Evolutionary conservation across 179 eudicot species (phyloP), one percentile per base, ranked within the genome.

Genomic region (Vitellaria paradoxa): DNA sequence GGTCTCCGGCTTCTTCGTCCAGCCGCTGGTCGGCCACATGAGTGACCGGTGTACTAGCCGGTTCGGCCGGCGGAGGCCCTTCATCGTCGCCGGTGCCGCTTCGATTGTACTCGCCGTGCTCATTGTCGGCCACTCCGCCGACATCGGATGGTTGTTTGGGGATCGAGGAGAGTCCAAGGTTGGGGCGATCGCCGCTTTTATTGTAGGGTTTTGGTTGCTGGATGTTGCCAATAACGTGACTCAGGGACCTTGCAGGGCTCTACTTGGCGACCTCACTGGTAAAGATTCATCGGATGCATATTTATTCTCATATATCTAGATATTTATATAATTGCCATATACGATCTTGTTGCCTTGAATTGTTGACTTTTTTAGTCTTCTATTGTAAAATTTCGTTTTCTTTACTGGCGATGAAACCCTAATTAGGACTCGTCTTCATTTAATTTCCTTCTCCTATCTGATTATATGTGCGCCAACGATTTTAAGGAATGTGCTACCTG

Each of bases 221-320:
- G 98, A 96, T 86, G 96, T 94, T 20, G 99, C 99, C 3, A 96
- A 96, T 80, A 96, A 96, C 75, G 83, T 89, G 9, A 91, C 87
- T 11, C 94, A 91, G 76, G 92, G 92, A 20, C 94, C 94, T 49
- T 91, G 94, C 30, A 76, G 94, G 73, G 94, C 94, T 60, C 76
- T 91, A 59, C 92, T 91, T n/a, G 92, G 88, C 63, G 94, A 91
- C 82, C 94, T 91, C 68, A 86, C 94, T 0, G 94, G 94, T 90
- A 82, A 64, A 45, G 1, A 0, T 7, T 20, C 0, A 10, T 1
- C 0, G 7, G 4, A 70, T 50, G 20, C 65, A 20, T 18, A 20
- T 50, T 13, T 75, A 65, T 47, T 7, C 23, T 47, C n/a, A 0
- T 15, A 21, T 26, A 45, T 14, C 37, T 30, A 30, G 37, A 30